Percentiles rank a stretch among this genome's conserved stretches.
These are phyloP conservation scores for Garcia nutans DNA, from an alignment of 345 rosid genomes.

Conservation along the genomic window DNA sequence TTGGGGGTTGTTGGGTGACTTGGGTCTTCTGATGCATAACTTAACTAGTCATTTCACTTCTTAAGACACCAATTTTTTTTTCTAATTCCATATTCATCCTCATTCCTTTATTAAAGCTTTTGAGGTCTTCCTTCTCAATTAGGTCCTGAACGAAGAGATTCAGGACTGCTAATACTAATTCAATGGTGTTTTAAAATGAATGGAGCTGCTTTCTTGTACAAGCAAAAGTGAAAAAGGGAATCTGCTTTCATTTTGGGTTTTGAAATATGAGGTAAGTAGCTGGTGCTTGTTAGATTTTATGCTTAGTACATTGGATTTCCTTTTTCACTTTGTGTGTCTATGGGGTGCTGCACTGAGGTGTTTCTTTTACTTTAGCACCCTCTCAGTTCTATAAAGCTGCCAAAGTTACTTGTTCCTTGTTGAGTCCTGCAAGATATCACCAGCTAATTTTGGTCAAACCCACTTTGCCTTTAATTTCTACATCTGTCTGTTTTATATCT, in stretches of 20 bases:
- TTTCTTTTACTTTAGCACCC: constrained; percentile 51
- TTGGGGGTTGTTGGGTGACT: not conserved
- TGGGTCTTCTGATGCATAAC: constrained; percentile 43
- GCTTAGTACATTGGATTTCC: constrained; percentile 51
- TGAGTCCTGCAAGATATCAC: constrained; percentile 67
- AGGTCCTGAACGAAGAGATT: constrained; percentile 32
- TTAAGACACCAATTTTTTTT: constrained; percentile 2
- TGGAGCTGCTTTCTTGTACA: constrained; percentile 21
- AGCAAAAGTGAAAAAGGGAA: constrained; percentile 58
- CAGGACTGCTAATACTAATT: constrained; percentile 19
- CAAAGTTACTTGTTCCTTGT: constrained; percentile 59
- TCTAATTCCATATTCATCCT: constrained; percentile 20
- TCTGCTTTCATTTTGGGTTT: constrained; percentile 62
- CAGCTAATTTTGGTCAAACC: constrained; percentile 51
- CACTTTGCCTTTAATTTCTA: constrained; percentile 31
- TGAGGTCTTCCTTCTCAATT: constrained; percentile 27
- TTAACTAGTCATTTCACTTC: constrained; percentile 17
- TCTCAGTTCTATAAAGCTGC: constrained; percentile 65
- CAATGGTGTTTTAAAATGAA: constrained; percentile 28
- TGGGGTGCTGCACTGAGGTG: constrained; percentile 48
- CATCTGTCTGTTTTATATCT: constrained; percentile 22
- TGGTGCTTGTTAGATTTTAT: constrained; percentile 61
- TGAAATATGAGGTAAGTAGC: constrained; percentile 41
- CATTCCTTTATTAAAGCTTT: constrained; percentile 1
- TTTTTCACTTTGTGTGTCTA: constrained; percentile 44